These are phyloP conservation scores for Magnolia officinalis DNA, from an alignment of 164 flowering plant genomes.

Conservation along the genomic window DNA sequence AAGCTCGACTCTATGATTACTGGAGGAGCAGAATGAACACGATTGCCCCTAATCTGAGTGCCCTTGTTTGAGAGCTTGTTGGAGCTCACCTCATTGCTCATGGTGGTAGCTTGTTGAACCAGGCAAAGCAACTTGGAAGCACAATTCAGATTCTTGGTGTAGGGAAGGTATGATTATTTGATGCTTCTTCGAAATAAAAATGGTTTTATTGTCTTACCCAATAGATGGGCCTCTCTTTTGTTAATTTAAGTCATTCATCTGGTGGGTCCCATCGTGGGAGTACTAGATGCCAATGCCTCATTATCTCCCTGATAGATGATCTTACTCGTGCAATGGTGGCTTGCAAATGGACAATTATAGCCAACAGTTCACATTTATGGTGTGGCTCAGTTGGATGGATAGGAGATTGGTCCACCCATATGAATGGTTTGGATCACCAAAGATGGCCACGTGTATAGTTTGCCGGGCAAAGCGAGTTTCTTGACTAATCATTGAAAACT, in stretches of 20 bases:
- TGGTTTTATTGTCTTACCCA: neutral
- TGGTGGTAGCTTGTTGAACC: slow-evolving; percentile 89
- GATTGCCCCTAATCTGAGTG: slow-evolving; percentile 86
- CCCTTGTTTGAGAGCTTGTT: slow-evolving; percentile 90
- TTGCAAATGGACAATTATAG: neutral
- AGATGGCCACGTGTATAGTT: too few species aligned
- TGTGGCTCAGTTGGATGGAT: too few species aligned
- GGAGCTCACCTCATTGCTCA: slow-evolving; percentile 94
- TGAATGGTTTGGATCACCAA: too few species aligned
- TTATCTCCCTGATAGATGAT: neutral
- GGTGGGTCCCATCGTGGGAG: too few species aligned
- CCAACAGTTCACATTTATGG: neutral
- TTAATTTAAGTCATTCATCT: too few species aligned
- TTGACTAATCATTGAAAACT: too few species aligned
- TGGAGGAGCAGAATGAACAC: slow-evolving; percentile 81
- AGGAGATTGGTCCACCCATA: too few species aligned
- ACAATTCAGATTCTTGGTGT: slow-evolving; percentile 94
- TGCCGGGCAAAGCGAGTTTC: too few species aligned
- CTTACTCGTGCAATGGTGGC: neutral
- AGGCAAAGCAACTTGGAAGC: slow-evolving; percentile 91
- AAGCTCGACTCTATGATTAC: slow-evolving; percentile 83
- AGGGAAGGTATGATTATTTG: slow-evolving; percentile 39
- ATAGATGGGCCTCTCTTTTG: too few species aligned
- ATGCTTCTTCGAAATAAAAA: neutral
- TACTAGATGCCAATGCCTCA: neutral